phyloP scores from a whole-genome alignment of 2,329 filamentous ascomycete species.

The Helotiales sp. region DNA sequence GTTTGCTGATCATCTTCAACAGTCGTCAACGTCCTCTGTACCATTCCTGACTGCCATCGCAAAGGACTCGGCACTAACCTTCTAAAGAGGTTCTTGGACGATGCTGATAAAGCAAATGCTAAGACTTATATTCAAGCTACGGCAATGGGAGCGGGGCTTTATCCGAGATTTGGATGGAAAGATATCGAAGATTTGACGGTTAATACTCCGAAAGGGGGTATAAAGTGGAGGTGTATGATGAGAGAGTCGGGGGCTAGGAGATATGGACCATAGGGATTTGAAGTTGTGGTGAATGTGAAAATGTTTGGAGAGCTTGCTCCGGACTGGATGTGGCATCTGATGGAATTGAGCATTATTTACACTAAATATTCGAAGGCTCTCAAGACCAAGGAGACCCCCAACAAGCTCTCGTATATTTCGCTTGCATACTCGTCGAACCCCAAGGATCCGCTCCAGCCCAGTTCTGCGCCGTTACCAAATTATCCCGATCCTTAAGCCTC shows the following conservation, averaged over 20 bases:
- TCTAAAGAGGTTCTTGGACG: neutral
- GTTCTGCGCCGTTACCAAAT: neutral
- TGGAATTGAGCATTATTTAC: too few relatives aligned
- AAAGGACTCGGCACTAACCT: neutral
- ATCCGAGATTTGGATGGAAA: neutral
- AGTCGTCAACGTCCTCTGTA: neutral
- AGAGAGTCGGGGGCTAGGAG: neutral
- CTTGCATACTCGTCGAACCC: too few relatives aligned
- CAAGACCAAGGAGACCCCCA: too few relatives aligned
- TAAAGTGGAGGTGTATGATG: conserved; percentile 2
- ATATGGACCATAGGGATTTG: neutral
- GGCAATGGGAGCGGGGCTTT: neutral
- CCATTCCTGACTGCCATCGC: neutral
- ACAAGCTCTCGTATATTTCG: too few relatives aligned
- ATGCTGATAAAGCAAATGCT: neutral
- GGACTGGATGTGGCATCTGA: too few relatives aligned
- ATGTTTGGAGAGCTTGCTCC: too few relatives aligned
- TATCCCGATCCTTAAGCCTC: neutral
- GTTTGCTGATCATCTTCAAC: neutral
- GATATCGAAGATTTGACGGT: neutral
- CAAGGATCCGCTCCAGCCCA: neutral
- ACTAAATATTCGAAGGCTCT: too few relatives aligned
- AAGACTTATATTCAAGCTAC: conserved; percentile 2
- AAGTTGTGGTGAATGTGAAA: too few relatives aligned
- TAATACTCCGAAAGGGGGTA: neutral